phyloP scores from a whole-genome alignment of 2,329 filamentous ascomycete species.

The Cadophora luteo-olivacea region DNA sequence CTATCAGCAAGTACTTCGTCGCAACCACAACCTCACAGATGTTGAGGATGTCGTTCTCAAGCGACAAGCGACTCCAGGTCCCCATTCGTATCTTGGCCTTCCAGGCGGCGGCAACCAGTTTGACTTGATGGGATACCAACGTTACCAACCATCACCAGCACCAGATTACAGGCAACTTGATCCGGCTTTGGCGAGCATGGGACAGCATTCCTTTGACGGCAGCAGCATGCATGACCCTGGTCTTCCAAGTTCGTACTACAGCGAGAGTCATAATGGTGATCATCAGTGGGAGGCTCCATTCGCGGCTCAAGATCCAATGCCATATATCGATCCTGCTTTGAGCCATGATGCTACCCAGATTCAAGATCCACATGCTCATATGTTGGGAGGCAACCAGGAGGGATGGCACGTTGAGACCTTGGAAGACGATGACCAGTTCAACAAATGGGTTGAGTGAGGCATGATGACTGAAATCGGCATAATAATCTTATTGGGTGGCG shows the following conservation, averaged over 20 bases:
- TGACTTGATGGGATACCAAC: slow-evolving; percentile 39
- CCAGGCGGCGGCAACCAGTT: slow-evolving; percentile 46
- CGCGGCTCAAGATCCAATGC: slow-evolving; percentile 32
- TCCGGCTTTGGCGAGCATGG: slow-evolving; percentile 38
- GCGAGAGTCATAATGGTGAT: slow-evolving; percentile 33
- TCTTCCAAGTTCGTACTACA: slow-evolving; percentile 36
- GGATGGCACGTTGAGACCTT: slow-evolving; percentile 44
- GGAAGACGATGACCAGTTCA: slow-evolving; percentile 42
- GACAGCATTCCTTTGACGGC: slow-evolving; percentile 31
- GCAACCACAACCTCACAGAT: slow-evolving; percentile 31
- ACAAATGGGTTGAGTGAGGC: slow-evolving; percentile 43
- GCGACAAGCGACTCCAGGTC: slow-evolving; percentile 45
- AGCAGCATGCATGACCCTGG: slow-evolving; percentile 26
- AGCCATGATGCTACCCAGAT: slow-evolving; percentile 36
- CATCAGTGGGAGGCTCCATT: slow-evolving; percentile 35
- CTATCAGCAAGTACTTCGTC: slow-evolving; percentile 49
- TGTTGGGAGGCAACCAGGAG: slow-evolving; percentile 41
- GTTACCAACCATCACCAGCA: slow-evolving; percentile 28
- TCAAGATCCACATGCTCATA: slow-evolving; percentile 42
- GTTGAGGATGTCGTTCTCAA: slow-evolving; percentile 53
- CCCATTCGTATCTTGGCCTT: slow-evolving; percentile 47
- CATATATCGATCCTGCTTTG: slow-evolving; percentile 37
- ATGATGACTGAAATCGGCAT: neutral
- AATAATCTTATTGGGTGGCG: neutral
- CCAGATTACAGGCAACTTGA: slow-evolving; percentile 39